phyloP scores from a whole-genome alignment of 495 filamentous ascomycete genomes.

The Tetracladium marchalianum region DNA sequence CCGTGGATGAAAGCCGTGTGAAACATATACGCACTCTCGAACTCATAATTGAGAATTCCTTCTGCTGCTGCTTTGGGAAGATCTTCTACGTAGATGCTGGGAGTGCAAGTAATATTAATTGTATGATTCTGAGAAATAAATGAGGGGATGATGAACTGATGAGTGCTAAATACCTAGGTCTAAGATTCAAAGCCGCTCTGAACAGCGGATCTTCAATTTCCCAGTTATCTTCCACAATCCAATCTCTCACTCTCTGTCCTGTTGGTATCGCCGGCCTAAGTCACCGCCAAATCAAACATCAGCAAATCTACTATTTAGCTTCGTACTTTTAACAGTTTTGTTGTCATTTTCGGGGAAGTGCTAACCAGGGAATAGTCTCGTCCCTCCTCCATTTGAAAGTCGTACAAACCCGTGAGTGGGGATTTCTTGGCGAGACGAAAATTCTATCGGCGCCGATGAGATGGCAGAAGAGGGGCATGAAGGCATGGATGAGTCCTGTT shows the following conservation, averaged over 20 bases:
- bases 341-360: neutral
- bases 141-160: neutral
- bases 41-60: constrained; percentile 3
- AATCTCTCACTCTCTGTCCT: neutral
- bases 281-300: no score
- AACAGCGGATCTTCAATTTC: constrained; percentile 6
- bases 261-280: no score
- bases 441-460: constrained; percentile 6
- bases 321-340: no score
- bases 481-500: constrained; percentile 1
- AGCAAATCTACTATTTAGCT: no score
- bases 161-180: neutral
- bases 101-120: neutral
- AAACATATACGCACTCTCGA: constrained; percentile 8
- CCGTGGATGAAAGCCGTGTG: constrained; percentile 10
- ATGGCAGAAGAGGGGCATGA: constrained; percentile 7
- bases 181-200: neutral
- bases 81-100: constrained; percentile 7
- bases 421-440: constrained; percentile 5
- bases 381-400: constrained; percentile 5
- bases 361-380: constrained; percentile 1
- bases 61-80: neutral
- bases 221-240: constrained; percentile 7
- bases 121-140: no score
- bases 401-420: constrained; percentile 3